phyloP scores from a whole-genome alignment of 225 moss, liverwort and hornwort genomes.

The Ulota crispa region DNA sequence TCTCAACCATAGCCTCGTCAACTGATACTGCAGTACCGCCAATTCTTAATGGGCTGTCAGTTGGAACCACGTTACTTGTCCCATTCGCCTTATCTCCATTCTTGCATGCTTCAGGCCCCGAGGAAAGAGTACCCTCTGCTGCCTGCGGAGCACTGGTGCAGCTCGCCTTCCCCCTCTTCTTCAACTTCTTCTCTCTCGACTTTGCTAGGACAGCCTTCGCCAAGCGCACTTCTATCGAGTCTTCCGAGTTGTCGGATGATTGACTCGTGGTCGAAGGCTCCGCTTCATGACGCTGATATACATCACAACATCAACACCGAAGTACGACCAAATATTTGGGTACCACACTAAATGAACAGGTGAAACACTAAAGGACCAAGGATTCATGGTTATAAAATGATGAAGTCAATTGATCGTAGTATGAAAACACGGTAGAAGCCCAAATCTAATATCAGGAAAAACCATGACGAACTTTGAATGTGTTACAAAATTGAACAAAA shows the following conservation, averaged over 20 bases:
- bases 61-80: slow-evolving; percentile 10
- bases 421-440: not conserved
- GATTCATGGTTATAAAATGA: not conserved
- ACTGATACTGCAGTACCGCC: not conserved
- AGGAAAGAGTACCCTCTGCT: not conserved
- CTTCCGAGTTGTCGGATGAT: slow-evolving; percentile 29
- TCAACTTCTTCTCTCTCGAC: slow-evolving; percentile 35
- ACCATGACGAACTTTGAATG: not conserved
- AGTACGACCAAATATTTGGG: not conserved
- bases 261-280: slow-evolving; percentile 19
- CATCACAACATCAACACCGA: not conserved
- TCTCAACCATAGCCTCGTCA: slow-evolving; percentile 20
- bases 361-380: not conserved
- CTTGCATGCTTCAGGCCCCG: slow-evolving; percentile 5
- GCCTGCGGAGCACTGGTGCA: slow-evolving; percentile 11
- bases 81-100: slow-evolving; percentile 20
- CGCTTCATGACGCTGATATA: slow-evolving; percentile 20
- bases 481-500: not conserved
- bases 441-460: not conserved
- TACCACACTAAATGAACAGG: not conserved
- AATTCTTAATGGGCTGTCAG: slow-evolving; percentile 2
- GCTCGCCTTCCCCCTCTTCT: slow-evolving; percentile 26
- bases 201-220: slow-evolving; percentile 36
- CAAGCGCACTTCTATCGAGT: slow-evolving; percentile 37
- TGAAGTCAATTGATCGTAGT: not conserved